These are phyloP conservation scores for Gnomoniopsis sp. DNA, from an alignment of 2,329 filamentous ascomycete genomes.

Conservation along the genomic window DNA sequence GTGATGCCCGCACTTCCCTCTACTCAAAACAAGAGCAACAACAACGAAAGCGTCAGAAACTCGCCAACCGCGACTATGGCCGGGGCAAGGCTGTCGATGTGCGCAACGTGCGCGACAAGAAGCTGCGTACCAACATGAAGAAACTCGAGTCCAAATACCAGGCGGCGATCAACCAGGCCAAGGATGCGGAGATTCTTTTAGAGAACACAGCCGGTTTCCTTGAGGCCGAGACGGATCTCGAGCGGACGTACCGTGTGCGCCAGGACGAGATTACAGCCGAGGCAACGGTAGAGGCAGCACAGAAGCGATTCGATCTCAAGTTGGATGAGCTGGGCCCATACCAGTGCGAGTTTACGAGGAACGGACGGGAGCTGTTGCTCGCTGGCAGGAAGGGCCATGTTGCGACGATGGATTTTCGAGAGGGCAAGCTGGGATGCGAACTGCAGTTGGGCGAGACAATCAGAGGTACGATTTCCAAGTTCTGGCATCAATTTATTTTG, in stretches of 20 bases:
- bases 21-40: slow-evolving; percentile 48
- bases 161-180: slow-evolving; percentile 76
- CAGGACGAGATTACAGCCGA: slow-evolving; percentile 78
- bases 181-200: slow-evolving; percentile 91
- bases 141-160: slow-evolving; percentile 79
- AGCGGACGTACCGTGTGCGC: slow-evolving; percentile 87
- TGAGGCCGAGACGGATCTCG: slow-evolving; percentile 82
- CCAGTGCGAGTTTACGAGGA: slow-evolving; percentile 81
- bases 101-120: slow-evolving; percentile 80
- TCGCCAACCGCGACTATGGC: slow-evolving; percentile 76
- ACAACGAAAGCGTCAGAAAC: slow-evolving; percentile 49
- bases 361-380: slow-evolving; percentile 80
- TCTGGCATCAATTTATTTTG: neutral
- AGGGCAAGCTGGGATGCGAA: slow-evolving; percentile 87
- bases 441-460: slow-evolving; percentile 88
- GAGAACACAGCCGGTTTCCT: slow-evolving; percentile 85
- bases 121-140: slow-evolving; percentile 76
- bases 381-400: slow-evolving; percentile 91
- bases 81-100: slow-evolving; percentile 73
- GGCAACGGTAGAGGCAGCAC: slow-evolving; percentile 78
- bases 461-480: slow-evolving; percentile 35
- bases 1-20: slow-evolving; percentile 49
- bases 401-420: slow-evolving; percentile 94
- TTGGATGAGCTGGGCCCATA: slow-evolving; percentile 84
- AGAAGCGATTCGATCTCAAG: slow-evolving; percentile 89